Evolutionary conservation across 2,329 filamentous ascomycete species (phyloP).

Genomic region (Sphaerostilbella broomeana): DNA sequence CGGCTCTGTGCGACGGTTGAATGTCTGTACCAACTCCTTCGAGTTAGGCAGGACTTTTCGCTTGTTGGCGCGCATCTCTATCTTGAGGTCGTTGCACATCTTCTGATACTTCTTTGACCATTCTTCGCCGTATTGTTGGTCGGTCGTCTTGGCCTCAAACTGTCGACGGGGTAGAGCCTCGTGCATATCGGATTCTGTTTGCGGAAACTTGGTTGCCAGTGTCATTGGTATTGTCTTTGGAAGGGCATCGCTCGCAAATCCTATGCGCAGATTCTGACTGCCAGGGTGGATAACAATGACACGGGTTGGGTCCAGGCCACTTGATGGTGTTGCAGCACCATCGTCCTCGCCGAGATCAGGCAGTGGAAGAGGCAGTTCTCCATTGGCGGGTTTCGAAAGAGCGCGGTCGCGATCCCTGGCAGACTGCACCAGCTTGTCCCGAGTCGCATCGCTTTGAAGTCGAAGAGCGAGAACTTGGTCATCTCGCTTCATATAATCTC

Average conservation of each 20-base stretch:
- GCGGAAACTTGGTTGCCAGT: conserved; percentile 69
- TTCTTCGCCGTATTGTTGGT: conserved; percentile 85
- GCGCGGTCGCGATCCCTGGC: conserved; percentile 85
- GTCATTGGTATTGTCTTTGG: conserved; percentile 93
- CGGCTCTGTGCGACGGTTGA: conserved; percentile 75
- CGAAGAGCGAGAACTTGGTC: conserved; percentile 89
- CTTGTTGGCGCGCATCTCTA: conserved; percentile 89
- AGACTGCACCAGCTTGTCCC: conserved; percentile 75
- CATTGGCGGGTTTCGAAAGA: conserved; percentile 66
- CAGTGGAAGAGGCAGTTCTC: conserved; percentile 55
- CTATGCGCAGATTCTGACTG: conserved; percentile 90
- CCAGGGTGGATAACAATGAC: conserved; percentile 93
- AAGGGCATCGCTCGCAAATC: conserved; percentile 89
- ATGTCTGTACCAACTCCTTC: conserved; percentile 91
- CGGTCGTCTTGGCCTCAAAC: conserved; percentile 53
- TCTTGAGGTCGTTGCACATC: conserved; percentile 80
- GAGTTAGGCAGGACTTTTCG: conserved; percentile 94
- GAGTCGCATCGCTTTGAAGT: conserved; percentile 78
- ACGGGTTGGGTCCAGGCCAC: conserved; percentile 71
- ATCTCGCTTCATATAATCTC: conserved; percentile 96
- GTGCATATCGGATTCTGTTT: conserved; percentile 77
- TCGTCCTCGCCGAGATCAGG: conserved; percentile 55
- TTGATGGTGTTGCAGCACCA: conserved; percentile 46
- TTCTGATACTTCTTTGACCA: conserved; percentile 67
- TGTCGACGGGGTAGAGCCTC: conserved; percentile 70